Evolutionary conservation across 2,329 filamentous ascomycete species (phyloP).

Genomic region (Tolypocladium guangdongense): DNA sequence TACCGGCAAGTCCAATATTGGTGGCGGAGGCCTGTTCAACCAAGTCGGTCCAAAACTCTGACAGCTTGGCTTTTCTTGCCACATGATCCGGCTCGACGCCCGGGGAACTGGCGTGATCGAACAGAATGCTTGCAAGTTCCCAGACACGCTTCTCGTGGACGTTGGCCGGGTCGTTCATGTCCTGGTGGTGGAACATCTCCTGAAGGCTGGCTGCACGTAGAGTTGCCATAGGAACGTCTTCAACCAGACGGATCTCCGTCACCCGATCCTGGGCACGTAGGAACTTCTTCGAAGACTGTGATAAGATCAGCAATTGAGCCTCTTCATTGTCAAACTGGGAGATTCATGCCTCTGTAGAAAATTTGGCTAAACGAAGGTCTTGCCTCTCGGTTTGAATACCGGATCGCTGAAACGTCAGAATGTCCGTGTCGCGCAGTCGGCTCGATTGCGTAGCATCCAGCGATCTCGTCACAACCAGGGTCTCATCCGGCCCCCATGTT

Average conservation of each 20-base stretch:
- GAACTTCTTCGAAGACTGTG: constrained; percentile 42
- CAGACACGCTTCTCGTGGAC: constrained; percentile 67
- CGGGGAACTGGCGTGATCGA: constrained; percentile 51
- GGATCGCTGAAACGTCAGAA: constrained; percentile 22
- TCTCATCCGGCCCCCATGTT: constrained; percentile 66
- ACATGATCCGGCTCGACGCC: constrained; percentile 28
- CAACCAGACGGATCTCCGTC: constrained; percentile 40
- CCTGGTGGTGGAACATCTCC: constrained; percentile 29
- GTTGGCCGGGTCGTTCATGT: constrained; percentile 30
- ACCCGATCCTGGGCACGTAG: constrained; percentile 44
- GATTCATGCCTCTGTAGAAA: constrained; percentile 41
- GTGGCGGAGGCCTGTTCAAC: constrained; percentile 48
- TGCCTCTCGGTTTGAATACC: constrained; percentile 52
- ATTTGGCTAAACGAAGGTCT: constrained; percentile 54
- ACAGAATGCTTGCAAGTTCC: constrained; percentile 78
- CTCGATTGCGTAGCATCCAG: constrained; percentile 27
- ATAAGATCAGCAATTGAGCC: constrained; percentile 7
- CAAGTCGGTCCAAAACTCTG: constrained; percentile 53
- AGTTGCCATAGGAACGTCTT: constrained; percentile 49
- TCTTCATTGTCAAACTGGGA: not conserved
- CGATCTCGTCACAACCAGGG: constrained; percentile 47
- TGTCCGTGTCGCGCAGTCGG: constrained; percentile 17
- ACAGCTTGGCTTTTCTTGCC: constrained; percentile 52
- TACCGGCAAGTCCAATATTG: constrained; percentile 46
- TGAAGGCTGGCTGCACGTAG: constrained; percentile 27